Evolutionary conservation across 805 yeast genomes (phyloP).

Genomic region (Starmerella sirachaensis): DNA sequence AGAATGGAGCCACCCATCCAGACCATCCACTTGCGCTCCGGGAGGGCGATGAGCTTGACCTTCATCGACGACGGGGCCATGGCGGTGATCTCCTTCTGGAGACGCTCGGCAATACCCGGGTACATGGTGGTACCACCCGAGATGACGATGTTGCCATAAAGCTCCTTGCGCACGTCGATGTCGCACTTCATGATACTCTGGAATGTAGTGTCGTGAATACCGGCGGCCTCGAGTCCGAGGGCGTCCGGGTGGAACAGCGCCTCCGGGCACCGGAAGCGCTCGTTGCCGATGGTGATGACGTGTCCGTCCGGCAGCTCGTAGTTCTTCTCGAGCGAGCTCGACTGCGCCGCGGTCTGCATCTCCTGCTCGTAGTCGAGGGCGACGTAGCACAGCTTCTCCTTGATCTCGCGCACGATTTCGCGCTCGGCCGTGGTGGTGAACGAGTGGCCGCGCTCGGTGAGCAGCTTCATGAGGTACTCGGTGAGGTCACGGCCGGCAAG

Average conservation of each 20-base stretch:
- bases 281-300: conserved; percentile 98
- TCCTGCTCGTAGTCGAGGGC: conserved; percentile 99
- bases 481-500: conserved; percentile 99
- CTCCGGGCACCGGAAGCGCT: conserved; percentile 99
- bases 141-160: conserved; percentile 98
- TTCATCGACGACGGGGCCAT: conserved; percentile 99
- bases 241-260: conserved; percentile 98
- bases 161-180: conserved; percentile 96
- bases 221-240: conserved; percentile 84
- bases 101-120: conserved; percentile 99
- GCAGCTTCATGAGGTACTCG: conserved; percentile 96
- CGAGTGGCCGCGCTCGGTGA: conserved; percentile 96
- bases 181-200: conserved; percentile 97
- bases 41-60: conserved; percentile 98
- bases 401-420: conserved; percentile 87
- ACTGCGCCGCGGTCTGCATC: conserved; percentile 97
- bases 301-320: conserved; percentile 99
- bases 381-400: conserved; percentile 98
- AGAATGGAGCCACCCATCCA: conserved; percentile 99
- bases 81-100: conserved; percentile 99
- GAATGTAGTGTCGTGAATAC: conserved; percentile 96
- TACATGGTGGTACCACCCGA: conserved; percentile 99
- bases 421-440: conserved; percentile 99
- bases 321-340: conserved; percentile 95
- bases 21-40: conserved; percentile 98